Conservation (phyloP, 371 early-diverging fungal species). For the Mucor indicus region DNA sequence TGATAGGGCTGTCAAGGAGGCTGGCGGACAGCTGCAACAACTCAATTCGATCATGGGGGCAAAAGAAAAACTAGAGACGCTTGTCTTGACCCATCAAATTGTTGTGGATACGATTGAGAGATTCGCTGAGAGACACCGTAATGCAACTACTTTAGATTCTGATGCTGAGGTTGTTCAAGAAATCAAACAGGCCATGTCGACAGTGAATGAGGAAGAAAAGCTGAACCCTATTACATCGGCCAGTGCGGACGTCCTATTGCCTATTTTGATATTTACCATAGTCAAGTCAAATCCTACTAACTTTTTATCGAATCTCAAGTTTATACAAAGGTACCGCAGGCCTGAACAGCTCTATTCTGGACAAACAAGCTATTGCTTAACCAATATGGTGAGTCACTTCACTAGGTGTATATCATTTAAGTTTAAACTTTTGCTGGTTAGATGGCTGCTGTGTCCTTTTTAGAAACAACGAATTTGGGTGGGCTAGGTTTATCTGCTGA, state of each 20-base stretch:
- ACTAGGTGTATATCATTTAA: too few species aligned
- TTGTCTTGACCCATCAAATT: slow-evolving; percentile 49
- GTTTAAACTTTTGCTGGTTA: slow-evolving; percentile 8
- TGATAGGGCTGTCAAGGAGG: slow-evolving; percentile 38
- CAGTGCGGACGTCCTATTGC: slow-evolving; percentile 64
- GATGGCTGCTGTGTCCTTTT: slow-evolving; percentile 46
- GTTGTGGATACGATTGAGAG: slow-evolving; percentile 27
- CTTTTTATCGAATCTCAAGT: slow-evolving; percentile 61
- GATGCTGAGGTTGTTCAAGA: slow-evolving; percentile 22
- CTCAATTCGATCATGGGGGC: slow-evolving; percentile 42
- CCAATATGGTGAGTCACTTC: slow-evolving; percentile 34
- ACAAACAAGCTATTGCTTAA: slow-evolving; percentile 51
- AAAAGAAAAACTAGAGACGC: slow-evolving; percentile 43
- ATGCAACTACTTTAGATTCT: slow-evolving; percentile 17
- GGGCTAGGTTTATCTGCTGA: slow-evolving; percentile 50
- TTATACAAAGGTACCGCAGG: slow-evolving; percentile 51
- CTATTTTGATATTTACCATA: slow-evolving; percentile 66
- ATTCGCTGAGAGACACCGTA: not conserved
- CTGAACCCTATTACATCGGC: slow-evolving; percentile 9
- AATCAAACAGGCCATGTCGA: slow-evolving; percentile 30
- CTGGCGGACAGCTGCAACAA: slow-evolving; percentile 49
- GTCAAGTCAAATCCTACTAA: slow-evolving; percentile 66
- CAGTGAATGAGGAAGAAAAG: slow-evolving; percentile 15
- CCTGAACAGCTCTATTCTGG: slow-evolving; percentile 40
- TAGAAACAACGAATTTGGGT: slow-evolving; percentile 46